These are phyloP conservation scores for Novakomyces olei DNA, from an alignment of 805 yeast species.

Conservation along the genomic window DNA sequence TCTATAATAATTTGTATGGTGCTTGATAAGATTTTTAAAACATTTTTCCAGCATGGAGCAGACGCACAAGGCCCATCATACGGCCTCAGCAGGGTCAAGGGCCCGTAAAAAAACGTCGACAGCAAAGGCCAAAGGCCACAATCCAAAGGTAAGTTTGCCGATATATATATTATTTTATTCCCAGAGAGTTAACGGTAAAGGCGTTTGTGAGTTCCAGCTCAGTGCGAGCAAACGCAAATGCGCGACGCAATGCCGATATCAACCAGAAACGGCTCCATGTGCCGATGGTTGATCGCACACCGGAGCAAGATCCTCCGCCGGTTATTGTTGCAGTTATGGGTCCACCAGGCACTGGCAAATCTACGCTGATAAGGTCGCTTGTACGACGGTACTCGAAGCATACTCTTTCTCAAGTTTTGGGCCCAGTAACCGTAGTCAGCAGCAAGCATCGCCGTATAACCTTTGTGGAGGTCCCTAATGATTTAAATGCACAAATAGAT, in stretches of 20 bases:
- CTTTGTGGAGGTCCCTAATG: constrained; percentile 79
- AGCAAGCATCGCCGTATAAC: constrained; percentile 78
- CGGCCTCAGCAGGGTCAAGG: constrained; percentile 13
- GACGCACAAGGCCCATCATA: constrained; percentile 66
- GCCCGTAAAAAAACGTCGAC: constrained; percentile 10
- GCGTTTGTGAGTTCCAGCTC: constrained; percentile 64
- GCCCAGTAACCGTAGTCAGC: constrained; percentile 90
- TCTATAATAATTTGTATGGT: too few relatives aligned
- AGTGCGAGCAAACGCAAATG: constrained; percentile 65
- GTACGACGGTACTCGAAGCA: constrained; percentile 77
- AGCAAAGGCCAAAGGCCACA: constrained; percentile 52
- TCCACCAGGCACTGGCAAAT: constrained; percentile 96
- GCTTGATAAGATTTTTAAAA: too few relatives aligned
- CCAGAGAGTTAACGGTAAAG: too few relatives aligned
- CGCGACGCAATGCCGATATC: constrained; percentile 62
- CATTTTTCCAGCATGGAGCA: constrained; percentile 31
- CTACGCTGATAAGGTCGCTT: constrained; percentile 74
- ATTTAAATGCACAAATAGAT: constrained; percentile 86
- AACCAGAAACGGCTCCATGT: constrained; percentile 75
- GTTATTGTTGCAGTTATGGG: constrained; percentile 92
- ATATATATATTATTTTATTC: too few relatives aligned
- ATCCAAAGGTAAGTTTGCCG: too few relatives aligned
- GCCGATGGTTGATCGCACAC: constrained; percentile 93
- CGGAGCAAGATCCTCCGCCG: constrained; percentile 83
- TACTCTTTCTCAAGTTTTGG: constrained; percentile 63